These are phyloP conservation scores for Brassica carinata DNA, from an alignment of 345 rosid genomes.

Conservation along the genomic window DNA sequence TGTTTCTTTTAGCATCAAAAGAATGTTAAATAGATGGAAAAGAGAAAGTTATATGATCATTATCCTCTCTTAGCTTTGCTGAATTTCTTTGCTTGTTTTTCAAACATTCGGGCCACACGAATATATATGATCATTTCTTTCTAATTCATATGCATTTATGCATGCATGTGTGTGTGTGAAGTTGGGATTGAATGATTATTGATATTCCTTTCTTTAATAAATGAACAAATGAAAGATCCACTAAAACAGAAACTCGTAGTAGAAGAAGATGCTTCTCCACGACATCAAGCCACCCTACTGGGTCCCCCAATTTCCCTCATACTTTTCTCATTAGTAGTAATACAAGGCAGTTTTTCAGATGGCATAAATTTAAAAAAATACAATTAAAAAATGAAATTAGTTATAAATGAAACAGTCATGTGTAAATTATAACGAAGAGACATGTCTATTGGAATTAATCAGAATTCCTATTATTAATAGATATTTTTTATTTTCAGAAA, in stretches of 20 bases:
- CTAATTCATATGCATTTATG: conserved; percentile 25
- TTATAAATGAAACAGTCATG: too few species aligned
- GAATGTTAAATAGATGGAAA: conserved; percentile 50
- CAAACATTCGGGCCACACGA: conserved; percentile 74
- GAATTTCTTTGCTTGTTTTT: conserved; percentile 62
- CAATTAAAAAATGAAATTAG: too few species aligned
- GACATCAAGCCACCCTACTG: conserved; percentile 40
- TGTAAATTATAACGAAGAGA: too few species aligned
- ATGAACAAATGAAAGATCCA: conserved; percentile 41
- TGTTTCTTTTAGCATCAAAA: conserved; percentile 20
- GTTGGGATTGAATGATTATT: conserved; percentile 43
- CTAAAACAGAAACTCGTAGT: conserved; percentile 34
- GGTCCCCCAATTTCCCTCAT: conserved; percentile 32
- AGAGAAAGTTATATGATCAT: conserved; percentile 56
- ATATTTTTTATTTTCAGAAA: too few species aligned
- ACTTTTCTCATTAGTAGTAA: conserved; percentile 44
- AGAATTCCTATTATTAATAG: too few species aligned
- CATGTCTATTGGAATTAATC: too few species aligned
- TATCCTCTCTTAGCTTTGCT: conserved; percentile 38
- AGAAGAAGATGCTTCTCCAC: conserved; percentile 47
- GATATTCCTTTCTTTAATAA: conserved; percentile 45
- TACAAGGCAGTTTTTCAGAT: too few species aligned
- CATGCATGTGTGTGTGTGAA: conserved; percentile 36
- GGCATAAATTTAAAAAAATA: too few species aligned
- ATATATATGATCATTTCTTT: conserved; percentile 22